Evolutionary conservation across 495 filamentous ascomycete genomes (phyloP), one percentile per base, ranked within the genome.

Genomic region (Bathelium albidoporum): DNA sequence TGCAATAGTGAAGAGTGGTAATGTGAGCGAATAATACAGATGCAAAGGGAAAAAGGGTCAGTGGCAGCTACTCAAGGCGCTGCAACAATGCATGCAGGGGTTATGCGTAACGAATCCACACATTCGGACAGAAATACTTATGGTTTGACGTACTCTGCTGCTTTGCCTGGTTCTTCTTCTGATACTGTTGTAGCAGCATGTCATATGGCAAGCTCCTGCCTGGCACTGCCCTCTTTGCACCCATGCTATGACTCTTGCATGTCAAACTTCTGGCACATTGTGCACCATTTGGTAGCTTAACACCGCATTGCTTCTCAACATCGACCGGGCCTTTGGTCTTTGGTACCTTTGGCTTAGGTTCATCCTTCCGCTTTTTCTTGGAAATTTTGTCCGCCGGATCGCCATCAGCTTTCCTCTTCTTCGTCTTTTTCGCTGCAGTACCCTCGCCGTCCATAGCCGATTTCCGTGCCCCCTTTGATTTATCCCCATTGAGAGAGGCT

Each of bases 161-260:
- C 69, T 95, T 93, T 14, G 94, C 94, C 75, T 97, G 94, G 72
- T 97, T 98, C 80, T 95, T 96, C 81, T 97, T 97, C 78, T 98
- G 94, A 74, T 98, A 97, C 20, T 90, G 88, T 32, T 89, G 85
- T 26, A 98, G 82, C 29, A 98, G 78, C 84, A 94, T 91, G 73
- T 97, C 93, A 72, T 98, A 98, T 1, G 95, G 95, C 59, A 96
- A 78, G 39, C 89, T 93, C 32, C 94, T 81, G 4, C 94, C 94
- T 16, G 91, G 88, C 2, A 98, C 94, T 0, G 86, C 84, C 66
- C 94, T 83, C 76, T 98, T 98, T 7, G 94, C 88, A 12, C 94
- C 92, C 95, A 98, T 97, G 34, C 85, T 88, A 68, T 98, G 94
- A 63, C 87, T 91, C 79, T 98, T 98, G 80, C 94, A 98, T 1